These are phyloP conservation scores for Lactarius tabidus DNA, from an alignment of 768 basidiomycete species.

Conservation along the genomic window DNA sequence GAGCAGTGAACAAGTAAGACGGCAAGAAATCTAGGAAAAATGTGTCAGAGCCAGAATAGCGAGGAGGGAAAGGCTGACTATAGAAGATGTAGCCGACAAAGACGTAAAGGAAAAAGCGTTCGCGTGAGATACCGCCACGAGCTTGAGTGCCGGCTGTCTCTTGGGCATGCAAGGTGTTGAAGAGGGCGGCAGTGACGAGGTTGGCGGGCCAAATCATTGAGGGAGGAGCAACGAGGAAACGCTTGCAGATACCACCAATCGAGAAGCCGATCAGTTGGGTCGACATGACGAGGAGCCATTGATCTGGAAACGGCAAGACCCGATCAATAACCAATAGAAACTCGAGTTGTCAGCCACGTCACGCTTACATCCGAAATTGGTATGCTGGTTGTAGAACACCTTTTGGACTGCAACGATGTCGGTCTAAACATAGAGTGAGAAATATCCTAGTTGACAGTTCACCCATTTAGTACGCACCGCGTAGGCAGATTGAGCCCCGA, in stretches of 20 bases:
- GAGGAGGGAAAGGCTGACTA: conserved; percentile 67
- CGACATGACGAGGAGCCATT: conserved; percentile 41
- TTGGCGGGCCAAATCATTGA: conserved; percentile 46
- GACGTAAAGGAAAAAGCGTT: conserved; percentile 47
- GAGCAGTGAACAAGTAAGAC: conserved; percentile 27
- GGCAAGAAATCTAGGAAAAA: conserved; percentile 7
- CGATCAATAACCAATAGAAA: background rate
- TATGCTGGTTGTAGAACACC: conserved; percentile 41
- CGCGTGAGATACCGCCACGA: conserved; percentile 48
- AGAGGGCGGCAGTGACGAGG: conserved; percentile 42
- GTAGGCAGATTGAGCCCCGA: conserved; percentile 35
- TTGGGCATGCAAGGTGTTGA: conserved; percentile 41
- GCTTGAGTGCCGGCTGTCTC: conserved; percentile 41
- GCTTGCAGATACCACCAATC: conserved; percentile 41
- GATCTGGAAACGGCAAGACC: conserved; percentile 23
- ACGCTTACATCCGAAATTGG: conserved; percentile 34
- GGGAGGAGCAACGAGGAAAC: conserved; percentile 43
- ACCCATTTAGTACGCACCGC: conserved; percentile 27
- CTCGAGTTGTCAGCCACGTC: background rate
- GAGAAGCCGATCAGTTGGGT: conserved; percentile 42
- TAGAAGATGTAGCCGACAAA: conserved; percentile 38
- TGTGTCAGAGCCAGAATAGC: conserved; percentile 24
- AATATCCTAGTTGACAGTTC: background rate
- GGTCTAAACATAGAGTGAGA: conserved; percentile 28
- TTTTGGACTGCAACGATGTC: conserved; percentile 46